Evolutionary conservation across 1,284 basidiomycete species (phyloP).

Genomic region (Wallemia ichthyophaga): DNA sequence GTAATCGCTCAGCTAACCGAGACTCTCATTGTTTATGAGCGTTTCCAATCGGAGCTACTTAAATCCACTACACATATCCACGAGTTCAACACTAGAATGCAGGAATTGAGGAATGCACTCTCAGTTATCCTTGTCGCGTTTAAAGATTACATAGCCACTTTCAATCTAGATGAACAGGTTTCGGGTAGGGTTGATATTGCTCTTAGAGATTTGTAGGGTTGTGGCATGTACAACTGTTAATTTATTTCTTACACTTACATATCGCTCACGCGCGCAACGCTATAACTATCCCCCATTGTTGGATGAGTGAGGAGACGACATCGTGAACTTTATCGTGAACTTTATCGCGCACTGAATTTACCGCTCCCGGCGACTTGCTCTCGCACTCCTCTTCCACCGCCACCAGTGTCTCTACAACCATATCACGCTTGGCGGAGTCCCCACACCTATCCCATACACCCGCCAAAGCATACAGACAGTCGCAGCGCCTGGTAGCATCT

Average conservation of each 20-base stretch:
- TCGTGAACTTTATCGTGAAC: background rate
- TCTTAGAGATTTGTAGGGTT: background rate
- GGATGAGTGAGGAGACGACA: background rate
- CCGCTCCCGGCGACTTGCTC: no score
- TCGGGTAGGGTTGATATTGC: background rate
- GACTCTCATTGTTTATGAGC: background rate
- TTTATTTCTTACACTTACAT: background rate
- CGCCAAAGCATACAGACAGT: background rate
- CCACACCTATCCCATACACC: background rate
- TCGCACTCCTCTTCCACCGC: no score
- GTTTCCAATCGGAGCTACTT: background rate
- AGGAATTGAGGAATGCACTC: background rate
- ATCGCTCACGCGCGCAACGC: background rate
- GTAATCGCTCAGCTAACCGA: background rate
- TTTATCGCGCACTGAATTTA: no score
- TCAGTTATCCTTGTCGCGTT: background rate
- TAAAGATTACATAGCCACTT: background rate
- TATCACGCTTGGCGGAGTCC: no score
- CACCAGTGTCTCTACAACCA: no score
- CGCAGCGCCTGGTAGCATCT: background rate
- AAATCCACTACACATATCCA: background rate
- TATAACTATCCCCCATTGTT: background rate
- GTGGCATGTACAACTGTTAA: no score
- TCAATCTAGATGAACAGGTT: background rate
- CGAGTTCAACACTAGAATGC: background rate